Evolutionary conservation across 2,329 filamentous ascomycete genomes (phyloP).

Genomic region (Fusarium sp.): DNA sequence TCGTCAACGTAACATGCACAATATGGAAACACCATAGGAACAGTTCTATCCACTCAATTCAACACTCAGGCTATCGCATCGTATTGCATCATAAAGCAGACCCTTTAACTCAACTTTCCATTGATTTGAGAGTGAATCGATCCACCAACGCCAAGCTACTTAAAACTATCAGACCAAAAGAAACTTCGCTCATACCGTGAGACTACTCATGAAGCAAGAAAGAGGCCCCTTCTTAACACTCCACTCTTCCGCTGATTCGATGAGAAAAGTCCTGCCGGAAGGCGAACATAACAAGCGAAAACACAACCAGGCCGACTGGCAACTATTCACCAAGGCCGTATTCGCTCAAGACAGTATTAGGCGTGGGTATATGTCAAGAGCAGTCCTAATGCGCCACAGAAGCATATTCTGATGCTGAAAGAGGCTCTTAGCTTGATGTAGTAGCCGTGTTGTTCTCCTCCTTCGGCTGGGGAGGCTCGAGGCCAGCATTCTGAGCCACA

Average conservation of each 20-base stretch:
- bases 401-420: constrained; percentile 31
- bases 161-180: constrained; percentile 38
- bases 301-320: constrained; percentile 17
- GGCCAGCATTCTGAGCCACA: constrained; percentile 69
- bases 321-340: constrained; percentile 2
- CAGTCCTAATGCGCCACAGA: constrained; percentile 3
- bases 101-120: constrained; percentile 17
- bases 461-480: constrained; percentile 58
- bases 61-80: constrained; percentile 38
- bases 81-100: constrained; percentile 32
- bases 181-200: constrained; percentile 19
- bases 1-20: not conserved
- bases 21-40: not conserved
- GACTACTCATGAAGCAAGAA: constrained; percentile 33
- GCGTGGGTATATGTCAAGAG: constrained; percentile 44
- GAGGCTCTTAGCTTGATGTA: constrained; percentile 47
- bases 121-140: constrained; percentile 36
- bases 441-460: constrained; percentile 49
- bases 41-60: constrained; percentile 26
- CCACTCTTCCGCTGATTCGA: constrained; percentile 12
- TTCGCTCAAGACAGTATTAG: constrained; percentile 24
- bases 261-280: constrained; percentile 11
- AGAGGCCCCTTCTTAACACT: not conserved
- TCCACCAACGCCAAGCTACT: constrained; percentile 48
- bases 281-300: constrained; percentile 21